Evolutionary conservation across 768 basidiomycete species (phyloP).

Genomic region (Amanita rubescens): DNA sequence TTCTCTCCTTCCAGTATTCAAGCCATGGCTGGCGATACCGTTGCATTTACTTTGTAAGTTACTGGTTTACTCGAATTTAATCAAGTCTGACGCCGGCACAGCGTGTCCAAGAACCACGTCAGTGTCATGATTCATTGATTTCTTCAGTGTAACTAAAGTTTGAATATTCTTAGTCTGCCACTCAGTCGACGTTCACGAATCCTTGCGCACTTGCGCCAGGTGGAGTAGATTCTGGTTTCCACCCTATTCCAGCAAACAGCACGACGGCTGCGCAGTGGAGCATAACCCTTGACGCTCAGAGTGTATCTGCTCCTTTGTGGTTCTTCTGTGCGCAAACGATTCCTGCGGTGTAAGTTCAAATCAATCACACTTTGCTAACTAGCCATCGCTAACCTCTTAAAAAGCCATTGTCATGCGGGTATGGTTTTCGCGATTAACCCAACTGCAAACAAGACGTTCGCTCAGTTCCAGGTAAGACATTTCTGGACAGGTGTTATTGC

Average conservation of each 20-base stretch:
- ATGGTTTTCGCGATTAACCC: slow-evolving; percentile 38
- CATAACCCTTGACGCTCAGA: slow-evolving; percentile 33
- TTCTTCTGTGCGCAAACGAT: slow-evolving; percentile 51
- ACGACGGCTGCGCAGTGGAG: slow-evolving; percentile 27
- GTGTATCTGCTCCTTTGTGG: slow-evolving; percentile 46
- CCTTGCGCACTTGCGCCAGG: slow-evolving; percentile 31
- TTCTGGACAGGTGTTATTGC: neutral
- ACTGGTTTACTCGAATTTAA: neutral
- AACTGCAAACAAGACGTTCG: slow-evolving; percentile 25
- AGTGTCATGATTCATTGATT: slow-evolving; percentile 3
- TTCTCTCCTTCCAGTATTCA: slow-evolving; percentile 14
- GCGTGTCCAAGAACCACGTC: slow-evolving; percentile 26
- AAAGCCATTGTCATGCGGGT: slow-evolving; percentile 26
- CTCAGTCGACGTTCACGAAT: slow-evolving; percentile 37
- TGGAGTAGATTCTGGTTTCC: slow-evolving; percentile 49
- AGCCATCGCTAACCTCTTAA: neutral
- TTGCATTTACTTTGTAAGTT: slow-evolving; percentile 33
- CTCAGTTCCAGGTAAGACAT: slow-evolving; percentile 20
- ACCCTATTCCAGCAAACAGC: slow-evolving; percentile 26
- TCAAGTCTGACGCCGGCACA: slow-evolving; percentile 6
- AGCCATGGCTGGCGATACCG: slow-evolving; percentile 25
- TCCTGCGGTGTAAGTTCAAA: slow-evolving; percentile 21
- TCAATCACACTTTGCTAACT: neutral
- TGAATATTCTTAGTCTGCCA: slow-evolving; percentile 26
- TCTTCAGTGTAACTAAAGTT: neutral